A percentile compares a stretch with the other conserved stretches of the same genome.
Conservation (phyloP, 306 rosid genomes). For the Gleditsia sinensis region DNA sequence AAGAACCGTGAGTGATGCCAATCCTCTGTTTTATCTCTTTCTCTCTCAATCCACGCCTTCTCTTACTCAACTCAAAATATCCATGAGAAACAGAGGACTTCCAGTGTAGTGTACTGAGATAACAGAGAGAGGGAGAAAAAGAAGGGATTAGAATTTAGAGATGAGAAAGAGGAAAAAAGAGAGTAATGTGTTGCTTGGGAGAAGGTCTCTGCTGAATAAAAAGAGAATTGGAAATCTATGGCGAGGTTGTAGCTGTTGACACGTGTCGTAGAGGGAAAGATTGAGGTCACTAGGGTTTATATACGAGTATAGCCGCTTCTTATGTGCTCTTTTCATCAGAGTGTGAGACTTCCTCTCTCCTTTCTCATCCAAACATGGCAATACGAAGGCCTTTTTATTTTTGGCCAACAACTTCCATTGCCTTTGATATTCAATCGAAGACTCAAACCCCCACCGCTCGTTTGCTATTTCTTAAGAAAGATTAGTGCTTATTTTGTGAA, state of each 20-base stretch:
- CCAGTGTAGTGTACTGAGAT: not conserved
- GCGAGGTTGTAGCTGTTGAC: conserved; percentile 32
- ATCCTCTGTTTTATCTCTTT: not conserved
- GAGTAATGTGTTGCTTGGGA: not conserved
- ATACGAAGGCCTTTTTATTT: no score
- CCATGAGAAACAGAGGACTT: not conserved
- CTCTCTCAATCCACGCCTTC: not conserved
- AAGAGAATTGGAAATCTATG: conserved; percentile 10
- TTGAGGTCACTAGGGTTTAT: conserved; percentile 55
- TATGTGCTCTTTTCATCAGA: not conserved
- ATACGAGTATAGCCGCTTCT: not conserved
- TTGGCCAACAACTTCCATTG: no score
- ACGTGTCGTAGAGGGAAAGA: conserved; percentile 47
- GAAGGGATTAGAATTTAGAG: not conserved
- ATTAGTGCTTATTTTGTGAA: not conserved
- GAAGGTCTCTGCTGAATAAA: not conserved
- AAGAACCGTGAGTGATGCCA: not conserved
- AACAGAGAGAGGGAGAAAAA: not conserved
- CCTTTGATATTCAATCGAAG: no score
- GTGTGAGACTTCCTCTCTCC: no score
- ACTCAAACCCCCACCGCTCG: no score
- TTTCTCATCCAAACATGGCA: no score
- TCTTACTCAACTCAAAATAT: not conserved
- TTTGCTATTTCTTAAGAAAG: no score
- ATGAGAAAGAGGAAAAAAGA: not conserved